Evolutionary conservation across 176 grass and related monocot genomes (phyloP), one percentile per base, ranked within the genome.

Genomic region (Eragrostis nindensis): DNA sequence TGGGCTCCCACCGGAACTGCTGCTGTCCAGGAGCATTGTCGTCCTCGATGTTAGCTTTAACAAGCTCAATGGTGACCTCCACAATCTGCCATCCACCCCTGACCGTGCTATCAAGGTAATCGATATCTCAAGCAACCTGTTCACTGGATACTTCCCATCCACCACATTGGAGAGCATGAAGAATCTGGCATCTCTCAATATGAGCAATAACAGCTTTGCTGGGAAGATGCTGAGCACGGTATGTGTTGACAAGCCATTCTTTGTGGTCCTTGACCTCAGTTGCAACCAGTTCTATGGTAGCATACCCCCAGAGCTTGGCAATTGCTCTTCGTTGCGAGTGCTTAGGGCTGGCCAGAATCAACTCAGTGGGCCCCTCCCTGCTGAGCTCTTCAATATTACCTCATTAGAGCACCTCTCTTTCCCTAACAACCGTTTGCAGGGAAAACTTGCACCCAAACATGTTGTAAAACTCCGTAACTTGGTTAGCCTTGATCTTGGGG

Each of bases 161-260:
- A 57, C 29, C 80, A 42, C 39, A 39, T 52, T 82, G 68, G 41
- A 63, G 30, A 13, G 22, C 12, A 81, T 69, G 70, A 68, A 21
- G 22, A 89, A 86, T 81, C 57, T 86, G 46, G 57, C 43, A 14
- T 19, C 47, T 24, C 71, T 89, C 21, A 89, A 89, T 40, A 84
- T 60, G 45, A 89, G 88, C 42, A 86, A 86, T 4, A 90, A 90
- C 46, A 90, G 83, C 9, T 86, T 90, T 32, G 44, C 65, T 39
- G 79, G 83, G 42, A 4, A 30, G 3, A 66, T 90, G 55, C 83
- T 44, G 6, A 70, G 83, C 8, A 43, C 19, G 1, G 1, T 79
- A 12, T 79, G 77, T 68, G 63, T 68, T 18, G 32, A 55, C 0
- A 82, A 41, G 1, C 50, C 66, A n/a, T 68, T 47, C 22, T 30